A percentile compares a stretch with the other conserved stretches of the same genome.
These are phyloP conservation scores for Tubosaeta sp. DNA, from an alignment of 768 basidiomycete species.

Conservation along the genomic window DNA sequence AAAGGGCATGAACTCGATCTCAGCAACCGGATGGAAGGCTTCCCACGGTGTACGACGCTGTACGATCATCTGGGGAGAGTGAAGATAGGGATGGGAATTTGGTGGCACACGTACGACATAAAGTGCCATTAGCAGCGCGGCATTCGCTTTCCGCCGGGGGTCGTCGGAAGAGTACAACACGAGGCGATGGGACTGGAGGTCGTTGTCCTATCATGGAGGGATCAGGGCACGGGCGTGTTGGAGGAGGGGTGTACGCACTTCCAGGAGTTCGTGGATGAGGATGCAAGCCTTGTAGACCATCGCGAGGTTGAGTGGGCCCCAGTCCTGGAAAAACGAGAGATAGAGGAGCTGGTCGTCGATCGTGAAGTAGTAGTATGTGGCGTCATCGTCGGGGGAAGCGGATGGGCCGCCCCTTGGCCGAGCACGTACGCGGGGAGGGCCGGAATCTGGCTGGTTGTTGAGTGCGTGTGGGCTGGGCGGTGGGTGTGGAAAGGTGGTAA, in stretches of 20 bases:
- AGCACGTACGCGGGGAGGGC: slow-evolving; percentile 59
- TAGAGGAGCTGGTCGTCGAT: slow-evolving; percentile 91
- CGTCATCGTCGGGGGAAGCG: slow-evolving; percentile 67
- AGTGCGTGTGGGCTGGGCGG: slow-evolving; percentile 60
- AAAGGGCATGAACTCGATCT: slow-evolving; percentile 92
- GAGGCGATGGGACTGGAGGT: slow-evolving; percentile 65
- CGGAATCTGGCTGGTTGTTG: slow-evolving; percentile 54
- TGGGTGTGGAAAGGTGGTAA: slow-evolving; percentile 83
- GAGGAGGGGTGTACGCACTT: slow-evolving; percentile 44
- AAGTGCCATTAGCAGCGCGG: slow-evolving; percentile 89
- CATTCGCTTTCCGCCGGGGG: slow-evolving; percentile 86
- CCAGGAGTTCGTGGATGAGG: slow-evolving; percentile 82
- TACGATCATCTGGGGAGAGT: slow-evolving; percentile 75
- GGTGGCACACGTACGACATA: slow-evolving; percentile 66
- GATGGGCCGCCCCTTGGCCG: slow-evolving; percentile 57
- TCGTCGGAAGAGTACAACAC: slow-evolving; percentile 88
- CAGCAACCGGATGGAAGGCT: slow-evolving; percentile 90
- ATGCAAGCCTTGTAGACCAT: slow-evolving; percentile 94
- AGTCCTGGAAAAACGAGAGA: slow-evolving; percentile 92
- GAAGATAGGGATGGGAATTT: slow-evolving; percentile 11
- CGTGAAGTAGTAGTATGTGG: slow-evolving; percentile 85
- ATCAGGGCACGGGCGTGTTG: slow-evolving; percentile 21
- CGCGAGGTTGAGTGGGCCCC: slow-evolving; percentile 89
- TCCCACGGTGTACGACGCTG: slow-evolving; percentile 88
- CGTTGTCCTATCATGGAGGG: slow-evolving; percentile 57